Percentiles rank a stretch among this genome's conserved stretches.
These are phyloP conservation scores for Trametes sp. DNA, from an alignment of 1,284 basidiomycete genomes.

Conservation along the genomic window DNA sequence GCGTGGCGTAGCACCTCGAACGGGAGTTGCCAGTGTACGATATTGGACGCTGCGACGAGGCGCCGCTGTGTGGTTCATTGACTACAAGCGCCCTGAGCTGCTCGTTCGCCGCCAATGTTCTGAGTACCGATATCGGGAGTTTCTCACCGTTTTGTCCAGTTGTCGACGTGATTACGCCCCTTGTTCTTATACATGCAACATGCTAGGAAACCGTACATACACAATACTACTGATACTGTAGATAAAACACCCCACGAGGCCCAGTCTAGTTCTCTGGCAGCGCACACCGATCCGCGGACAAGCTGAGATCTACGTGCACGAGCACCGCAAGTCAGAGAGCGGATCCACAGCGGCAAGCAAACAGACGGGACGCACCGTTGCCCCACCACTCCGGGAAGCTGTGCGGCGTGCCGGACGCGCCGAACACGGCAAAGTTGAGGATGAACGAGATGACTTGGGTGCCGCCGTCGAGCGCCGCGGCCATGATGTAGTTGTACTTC, in stretches of 20 bases:
- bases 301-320: constrained; percentile 32
- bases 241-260: background rate
- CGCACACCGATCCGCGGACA: constrained; percentile 41
- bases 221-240: constrained; percentile 15
- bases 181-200: background rate
- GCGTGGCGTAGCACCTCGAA: background rate
- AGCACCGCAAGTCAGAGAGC: background rate
- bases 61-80: too few species aligned
- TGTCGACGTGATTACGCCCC: too few species aligned
- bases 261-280: constrained; percentile 30
- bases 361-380: constrained; percentile 32
- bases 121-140: too few species aligned
- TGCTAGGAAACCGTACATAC: background rate
- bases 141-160: too few species aligned
- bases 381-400: constrained; percentile 42
- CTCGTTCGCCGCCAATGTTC: too few species aligned
- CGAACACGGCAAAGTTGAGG: constrained; percentile 45
- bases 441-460: constrained; percentile 45
- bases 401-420: constrained; percentile 38
- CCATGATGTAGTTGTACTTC: constrained; percentile 58
- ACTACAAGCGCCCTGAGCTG: too few species aligned
- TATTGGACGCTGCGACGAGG: too few species aligned
- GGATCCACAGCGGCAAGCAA: background rate
- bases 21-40: too few species aligned
- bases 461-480: constrained; percentile 42